Evolutionary conservation across 2,329 filamentous ascomycete species (phyloP), one percentile per base, ranked within the genome.

Genomic region (Phoma sp.): DNA sequence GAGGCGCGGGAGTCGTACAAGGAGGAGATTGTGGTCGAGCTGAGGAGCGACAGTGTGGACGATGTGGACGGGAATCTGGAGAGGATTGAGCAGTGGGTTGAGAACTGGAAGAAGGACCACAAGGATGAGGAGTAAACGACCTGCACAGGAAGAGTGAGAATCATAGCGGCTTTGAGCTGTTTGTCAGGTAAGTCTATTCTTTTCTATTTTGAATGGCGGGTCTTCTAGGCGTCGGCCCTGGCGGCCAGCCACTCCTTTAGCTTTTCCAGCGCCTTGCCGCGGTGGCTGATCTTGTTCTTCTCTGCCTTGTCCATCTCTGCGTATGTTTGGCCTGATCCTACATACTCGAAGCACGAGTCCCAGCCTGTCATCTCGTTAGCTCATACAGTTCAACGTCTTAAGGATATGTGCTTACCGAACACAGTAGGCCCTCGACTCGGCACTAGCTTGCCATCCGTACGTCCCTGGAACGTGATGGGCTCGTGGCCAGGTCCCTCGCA

Each of bases 281-380:
- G 89, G 78, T 99, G 95, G 21, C 93, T 97, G 68, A 99, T 91
- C 70, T 87, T 86, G 79, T 98, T 99, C 86, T 96, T 96, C 72
- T 87, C 85, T 9, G 74, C 78, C 76, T 90, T 93, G 45, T 92
- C 89, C 95, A 99, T 99, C 79, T 99, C 95, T 23, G 95, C 95
- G 73, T 96, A 88, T 79, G 95, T 99, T 18, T 50, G 38, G 23
- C 47, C 47, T 77, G 68, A 56, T 34, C 93, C 93, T 61, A 96
- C 84, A 65, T 96, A 93, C 78, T 99, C 95, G 68, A 99, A 99
- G 61, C 96, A 89, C 2, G 95, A 87, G 75, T 99, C 95, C 95
- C 95, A 99, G 38, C 93, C 93, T 96, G 21, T 49, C 18, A 5
- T 46, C 25, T 52, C n/a, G 5, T 50, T 23, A 51, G 42, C 47